Percentiles rank a stretch among this genome's conserved stretches.
Evolutionary conservation across 768 basidiomycete species (phyloP).

Genomic region (Tulasnella sp.): DNA sequence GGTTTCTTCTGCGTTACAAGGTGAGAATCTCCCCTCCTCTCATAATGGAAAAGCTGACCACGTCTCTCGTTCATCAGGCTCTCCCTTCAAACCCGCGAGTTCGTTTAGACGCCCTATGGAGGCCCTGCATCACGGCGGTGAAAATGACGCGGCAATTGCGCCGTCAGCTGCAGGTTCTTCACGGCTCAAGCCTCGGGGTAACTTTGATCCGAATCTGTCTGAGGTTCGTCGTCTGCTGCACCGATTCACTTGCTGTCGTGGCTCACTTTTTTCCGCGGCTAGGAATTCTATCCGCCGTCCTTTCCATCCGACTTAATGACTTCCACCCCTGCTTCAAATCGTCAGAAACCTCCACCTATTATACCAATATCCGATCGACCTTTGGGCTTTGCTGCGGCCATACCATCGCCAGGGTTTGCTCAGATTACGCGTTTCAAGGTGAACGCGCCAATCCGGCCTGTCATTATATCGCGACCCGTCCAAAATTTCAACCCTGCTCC

Average conservation of each 20-base stretch:
- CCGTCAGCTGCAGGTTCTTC: not conserved
- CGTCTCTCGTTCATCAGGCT: not conserved
- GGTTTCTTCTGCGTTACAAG: not conserved
- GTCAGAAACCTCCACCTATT: not conserved
- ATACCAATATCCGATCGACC: not conserved
- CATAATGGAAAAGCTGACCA: not conserved
- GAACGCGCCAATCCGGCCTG: not conserved
- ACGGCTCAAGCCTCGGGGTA: not conserved
- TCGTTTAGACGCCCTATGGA: not conserved
- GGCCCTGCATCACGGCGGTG: not conserved
- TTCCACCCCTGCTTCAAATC: not conserved
- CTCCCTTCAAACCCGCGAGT: not conserved
- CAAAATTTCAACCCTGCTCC: not conserved
- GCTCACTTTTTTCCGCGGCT: not conserved
- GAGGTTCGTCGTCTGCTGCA: not conserved
- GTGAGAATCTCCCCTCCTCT: not conserved
- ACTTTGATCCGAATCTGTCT: not conserved
- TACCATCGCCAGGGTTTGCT: not conserved
- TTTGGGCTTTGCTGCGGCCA: not conserved
- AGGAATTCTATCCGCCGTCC: not conserved
- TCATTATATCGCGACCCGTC: not conserved
- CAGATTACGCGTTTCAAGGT: not conserved
- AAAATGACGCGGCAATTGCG: not conserved
- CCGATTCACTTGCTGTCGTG: not conserved
- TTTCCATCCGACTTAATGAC: not conserved